These are phyloP conservation scores for Chenopodium suecicum DNA, from an alignment of 148 eudicot genomes.

Conservation along the genomic window DNA sequence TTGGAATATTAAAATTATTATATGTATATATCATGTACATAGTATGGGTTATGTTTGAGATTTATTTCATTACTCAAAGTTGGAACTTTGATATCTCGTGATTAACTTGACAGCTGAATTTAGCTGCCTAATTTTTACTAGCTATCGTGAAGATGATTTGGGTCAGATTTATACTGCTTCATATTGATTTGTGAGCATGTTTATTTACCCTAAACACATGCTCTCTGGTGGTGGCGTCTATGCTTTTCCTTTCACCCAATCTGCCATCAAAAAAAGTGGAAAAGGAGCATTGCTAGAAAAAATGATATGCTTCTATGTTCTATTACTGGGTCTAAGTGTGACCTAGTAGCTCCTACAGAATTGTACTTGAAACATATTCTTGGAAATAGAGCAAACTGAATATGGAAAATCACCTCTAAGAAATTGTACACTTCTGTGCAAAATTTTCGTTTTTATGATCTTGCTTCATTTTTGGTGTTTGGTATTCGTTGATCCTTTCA, in stretches of 20 bases:
- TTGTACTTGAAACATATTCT: neutral
- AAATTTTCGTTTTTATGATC: neutral
- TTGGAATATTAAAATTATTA: neutral
- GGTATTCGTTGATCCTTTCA: conserved; percentile 19
- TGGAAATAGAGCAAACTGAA: neutral
- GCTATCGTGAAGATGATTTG: neutral
- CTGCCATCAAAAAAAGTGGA: neutral
- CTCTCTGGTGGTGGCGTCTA: neutral
- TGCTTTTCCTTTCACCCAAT: neutral
- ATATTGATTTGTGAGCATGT: neutral
- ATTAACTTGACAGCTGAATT: neutral
- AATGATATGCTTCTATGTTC: neutral
- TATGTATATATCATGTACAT: neutral
- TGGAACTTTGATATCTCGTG: neutral
- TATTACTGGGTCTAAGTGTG: neutral
- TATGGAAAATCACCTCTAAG: neutral
- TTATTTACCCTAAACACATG: too few relatives aligned
- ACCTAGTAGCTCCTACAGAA: neutral
- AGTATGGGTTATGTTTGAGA: neutral
- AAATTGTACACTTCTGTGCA: neutral
- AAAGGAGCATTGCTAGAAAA: neutral
- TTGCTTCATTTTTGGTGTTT: neutral
- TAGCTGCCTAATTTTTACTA: neutral
- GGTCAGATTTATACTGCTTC: neutral
- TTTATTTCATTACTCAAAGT: neutral